Evolutionary conservation across 2,329 filamentous ascomycete species (phyloP), one percentile per base, ranked within the genome.

Genomic region (Aspergillus sp.): DNA sequence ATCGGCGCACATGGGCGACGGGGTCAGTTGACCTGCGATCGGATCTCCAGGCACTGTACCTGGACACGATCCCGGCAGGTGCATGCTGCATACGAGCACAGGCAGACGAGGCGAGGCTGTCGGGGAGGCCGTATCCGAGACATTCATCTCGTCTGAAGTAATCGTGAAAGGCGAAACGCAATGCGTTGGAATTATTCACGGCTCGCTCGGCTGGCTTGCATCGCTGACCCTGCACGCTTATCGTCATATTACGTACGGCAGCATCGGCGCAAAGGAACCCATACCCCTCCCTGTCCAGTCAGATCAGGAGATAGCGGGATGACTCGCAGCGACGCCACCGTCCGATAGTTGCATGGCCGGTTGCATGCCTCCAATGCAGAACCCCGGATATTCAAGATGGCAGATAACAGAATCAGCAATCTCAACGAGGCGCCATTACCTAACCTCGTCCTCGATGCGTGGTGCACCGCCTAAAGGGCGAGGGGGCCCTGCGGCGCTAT

Each of bases 1-100:
- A 17, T 5, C 7, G 11, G 34, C 34, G 16, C 34, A 38, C 34
- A 38, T 38, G 34, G 34, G 4, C 25, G 25, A 29, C 25, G 25
- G 25, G 25, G 25, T 17, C 57, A 59, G 50, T 56, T 59, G 57
- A 59, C 57, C 57, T 54, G 55, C 55, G 53, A 58, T 59, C 57
- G 50, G 53, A 54, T 38, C 16, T n/a, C 16, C 34, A n/a, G 34
- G 34, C 16, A n/a, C 34, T 38, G 34, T 38, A 2, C 34, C 34
- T 38, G 34, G 34, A 6, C 14, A n/a, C 7, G 14, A 17, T 38
- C 14, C 34, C 16, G 31, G 31, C 7, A 32, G 31, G 31, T n/a
- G n/a, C n/a, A n/a, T n/a, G n/a, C n/a, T n/a, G n/a, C n/a, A n/a
- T n/a, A n/a, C n/a, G n/a, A 11, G 25, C 25, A 10, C 25, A 29